Conservation (phyloP, 2,329 filamentous ascomycete genomes). For the Colletotrichum sp. region DNA sequence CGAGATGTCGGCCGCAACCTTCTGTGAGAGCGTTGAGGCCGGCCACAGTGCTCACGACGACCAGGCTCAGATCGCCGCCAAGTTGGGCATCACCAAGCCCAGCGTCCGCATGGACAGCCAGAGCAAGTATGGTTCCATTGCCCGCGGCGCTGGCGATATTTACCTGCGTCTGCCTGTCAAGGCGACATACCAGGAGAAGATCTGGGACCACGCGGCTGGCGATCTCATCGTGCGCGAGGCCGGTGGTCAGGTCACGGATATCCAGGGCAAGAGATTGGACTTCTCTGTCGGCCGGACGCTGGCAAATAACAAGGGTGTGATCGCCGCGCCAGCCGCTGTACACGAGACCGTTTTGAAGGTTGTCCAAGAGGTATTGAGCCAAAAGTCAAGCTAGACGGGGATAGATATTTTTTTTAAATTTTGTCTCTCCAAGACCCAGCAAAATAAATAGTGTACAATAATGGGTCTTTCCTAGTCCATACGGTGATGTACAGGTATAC, state of each 20-base stretch:
- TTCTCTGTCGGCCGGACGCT: slow-evolving; percentile 88
- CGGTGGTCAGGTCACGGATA: slow-evolving; percentile 90
- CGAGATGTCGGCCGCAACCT: slow-evolving; percentile 81
- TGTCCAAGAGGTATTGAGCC: slow-evolving; percentile 77
- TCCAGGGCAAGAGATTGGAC: slow-evolving; percentile 82
- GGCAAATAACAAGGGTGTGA: slow-evolving; percentile 88
- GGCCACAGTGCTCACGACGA: slow-evolving; percentile 90
- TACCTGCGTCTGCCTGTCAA: slow-evolving; percentile 89
- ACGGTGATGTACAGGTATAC: slow-evolving; percentile 20
- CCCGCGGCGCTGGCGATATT: slow-evolving; percentile 90
- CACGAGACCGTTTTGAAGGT: slow-evolving; percentile 79
- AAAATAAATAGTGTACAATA: slow-evolving; percentile 5
- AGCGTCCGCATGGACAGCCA: slow-evolving; percentile 97
- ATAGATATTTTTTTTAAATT: not conserved
- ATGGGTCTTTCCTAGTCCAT: slow-evolving; percentile 11
- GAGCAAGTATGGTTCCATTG: slow-evolving; percentile 96
- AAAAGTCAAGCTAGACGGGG: slow-evolving; percentile 18
- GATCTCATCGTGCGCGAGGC: slow-evolving; percentile 94
- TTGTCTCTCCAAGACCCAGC: not conserved
- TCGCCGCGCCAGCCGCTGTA: slow-evolving; percentile 81
- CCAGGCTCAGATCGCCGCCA: slow-evolving; percentile 82
- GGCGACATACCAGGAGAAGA: slow-evolving; percentile 95
- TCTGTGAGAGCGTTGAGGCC: slow-evolving; percentile 96
- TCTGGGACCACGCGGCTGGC: slow-evolving; percentile 98
- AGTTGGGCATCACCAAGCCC: slow-evolving; percentile 85